Evolutionary conservation across 495 filamentous ascomycete species (phyloP), one percentile per base, ranked within the genome.

Genomic region (Hamigera avellanea): DNA sequence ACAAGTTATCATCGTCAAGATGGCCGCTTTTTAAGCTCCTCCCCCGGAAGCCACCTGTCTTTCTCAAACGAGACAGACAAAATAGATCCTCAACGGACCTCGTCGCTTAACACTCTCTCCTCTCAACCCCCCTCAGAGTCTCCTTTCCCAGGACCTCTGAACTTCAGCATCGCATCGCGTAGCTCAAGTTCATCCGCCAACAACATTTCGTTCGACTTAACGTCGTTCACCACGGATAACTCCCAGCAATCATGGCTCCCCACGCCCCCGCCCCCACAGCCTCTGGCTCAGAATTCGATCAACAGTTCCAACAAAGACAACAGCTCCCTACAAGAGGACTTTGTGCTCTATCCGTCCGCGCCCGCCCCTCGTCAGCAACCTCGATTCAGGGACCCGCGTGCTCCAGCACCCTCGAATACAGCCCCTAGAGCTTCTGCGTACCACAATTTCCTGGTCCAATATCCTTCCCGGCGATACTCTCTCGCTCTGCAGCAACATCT

Each of bases 171-270:
- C 59, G 61, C 63, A 44, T 57, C 62, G 62, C 56, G 60, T 69
- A 58, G 59, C 66, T 68, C 61, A 59, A 69, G 69, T 72, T 69
- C 67, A 48, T 36, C 45, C 37, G 35, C 43, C 37, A 52, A 56
- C 61, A 62, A 53, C 46, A 59, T 59, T 56, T 45, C 66, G 61
- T 62, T 66, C 68, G 65, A 70, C 70, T 43, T 67, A 46, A 65
- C 60, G 62, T 73, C 72, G 67, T 71, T 68, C 71, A 78, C 59
- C 66, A 79, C 75, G 75, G 74, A 76, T 76, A 63, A 67, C 47
- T 52, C 54, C 54, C 71, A 70, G 62, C 65, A 68, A 73, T 35
- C 64, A 79, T 78, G 74, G 73, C 73, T 70, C 61, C 64, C 71
- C 57, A 54, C 70, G 63, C 66, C 73, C 56, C 62, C 57, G 49